phyloP scores from a whole-genome alignment of 495 filamentous ascomycete genomes.

The Cudoniella acicularis region DNA sequence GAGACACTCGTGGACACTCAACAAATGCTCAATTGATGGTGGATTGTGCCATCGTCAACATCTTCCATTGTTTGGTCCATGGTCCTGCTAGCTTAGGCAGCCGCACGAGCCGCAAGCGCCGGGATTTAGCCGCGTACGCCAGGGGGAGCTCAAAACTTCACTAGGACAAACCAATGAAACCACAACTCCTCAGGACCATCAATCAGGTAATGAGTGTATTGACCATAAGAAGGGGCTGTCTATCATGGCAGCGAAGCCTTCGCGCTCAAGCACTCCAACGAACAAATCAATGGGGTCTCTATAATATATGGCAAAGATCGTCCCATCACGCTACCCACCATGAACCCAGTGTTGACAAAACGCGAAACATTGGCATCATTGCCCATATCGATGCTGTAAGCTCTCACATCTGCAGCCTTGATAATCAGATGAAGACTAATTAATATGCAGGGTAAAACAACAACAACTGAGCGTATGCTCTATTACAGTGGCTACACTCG shows the following conservation, averaged over 20 bases:
- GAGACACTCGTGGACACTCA: too few relatives aligned
- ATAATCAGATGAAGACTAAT: slow-evolving; percentile 14
- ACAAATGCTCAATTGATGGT: slow-evolving; percentile 1
- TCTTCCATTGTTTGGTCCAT: background rate
- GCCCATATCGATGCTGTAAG: slow-evolving; percentile 95
- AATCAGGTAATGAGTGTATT: slow-evolving; percentile 23
- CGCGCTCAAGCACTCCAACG: background rate
- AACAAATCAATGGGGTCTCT: background rate
- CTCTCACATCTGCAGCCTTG: too few relatives aligned
- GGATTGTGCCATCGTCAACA: background rate
- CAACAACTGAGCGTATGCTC: slow-evolving; percentile 98
- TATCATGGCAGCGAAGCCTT: slow-evolving; percentile 17
- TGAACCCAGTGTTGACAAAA: slow-evolving; percentile 39
- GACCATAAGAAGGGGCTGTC: slow-evolving; percentile 12
- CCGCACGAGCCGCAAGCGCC: slow-evolving; percentile 9
- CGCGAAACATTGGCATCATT: slow-evolving; percentile 97
- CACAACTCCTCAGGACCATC: background rate
- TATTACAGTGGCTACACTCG: slow-evolving; percentile 91
- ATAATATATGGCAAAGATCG: background rate
- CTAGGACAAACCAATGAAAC: background rate
- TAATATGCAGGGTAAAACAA: slow-evolving; percentile 80
- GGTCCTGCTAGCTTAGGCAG: slow-evolving; percentile 13
- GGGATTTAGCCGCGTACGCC: slow-evolving; percentile 1
- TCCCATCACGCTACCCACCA: slow-evolving; percentile 8
- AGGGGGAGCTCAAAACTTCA: background rate